Conservation (phyloP, 1,284 basidiomycete species). For the Chondrostereum purpureum region DNA sequence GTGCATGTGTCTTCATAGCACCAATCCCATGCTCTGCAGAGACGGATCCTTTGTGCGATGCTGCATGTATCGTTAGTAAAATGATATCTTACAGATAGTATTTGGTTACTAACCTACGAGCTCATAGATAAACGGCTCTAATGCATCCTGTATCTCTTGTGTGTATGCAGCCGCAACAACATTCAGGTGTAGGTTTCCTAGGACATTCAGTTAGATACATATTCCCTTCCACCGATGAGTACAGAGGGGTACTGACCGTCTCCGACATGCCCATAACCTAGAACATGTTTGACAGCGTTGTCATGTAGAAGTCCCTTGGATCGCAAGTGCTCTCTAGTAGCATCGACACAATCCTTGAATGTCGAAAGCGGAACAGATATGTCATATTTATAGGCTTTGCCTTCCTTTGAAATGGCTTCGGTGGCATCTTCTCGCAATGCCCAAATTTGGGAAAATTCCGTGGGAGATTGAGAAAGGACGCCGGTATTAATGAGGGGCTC, state of each 20-base stretch:
- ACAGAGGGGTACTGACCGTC: slow-evolving; percentile 68
- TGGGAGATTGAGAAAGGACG: slow-evolving; percentile 87
- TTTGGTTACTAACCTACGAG: slow-evolving; percentile 66
- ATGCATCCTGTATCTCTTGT: slow-evolving; percentile 75
- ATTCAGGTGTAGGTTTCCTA: slow-evolving; percentile 94
- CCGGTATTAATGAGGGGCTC: slow-evolving; percentile 82
- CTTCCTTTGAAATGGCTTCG: slow-evolving; percentile 91
- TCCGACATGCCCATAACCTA: slow-evolving; percentile 96
- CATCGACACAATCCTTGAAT: slow-evolving; percentile 89
- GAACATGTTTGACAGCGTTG: slow-evolving; percentile 71
- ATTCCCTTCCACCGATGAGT: slow-evolving; percentile 3
- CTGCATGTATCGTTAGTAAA: slow-evolving; percentile 25
- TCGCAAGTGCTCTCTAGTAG: slow-evolving; percentile 68
- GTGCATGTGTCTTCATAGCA: slow-evolving; percentile 88
- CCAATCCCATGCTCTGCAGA: slow-evolving; percentile 97
- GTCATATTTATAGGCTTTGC: slow-evolving; percentile 97
- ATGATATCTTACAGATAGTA: too few relatives aligned
- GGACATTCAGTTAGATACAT: slow-evolving; percentile 10
- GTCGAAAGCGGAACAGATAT: slow-evolving; percentile 84
- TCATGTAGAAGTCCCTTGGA: slow-evolving; percentile 71
- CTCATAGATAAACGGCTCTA: slow-evolving; percentile 97
- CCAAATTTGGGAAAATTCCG: slow-evolving; percentile 90
- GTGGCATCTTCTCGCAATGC: slow-evolving; percentile 91
- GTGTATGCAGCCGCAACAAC: slow-evolving; percentile 83
- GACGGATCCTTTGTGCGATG: slow-evolving; percentile 78